Base-by-base conservation (phyloP, 345 rosid species). In the Zanthoxylum bungeanum region DNA sequence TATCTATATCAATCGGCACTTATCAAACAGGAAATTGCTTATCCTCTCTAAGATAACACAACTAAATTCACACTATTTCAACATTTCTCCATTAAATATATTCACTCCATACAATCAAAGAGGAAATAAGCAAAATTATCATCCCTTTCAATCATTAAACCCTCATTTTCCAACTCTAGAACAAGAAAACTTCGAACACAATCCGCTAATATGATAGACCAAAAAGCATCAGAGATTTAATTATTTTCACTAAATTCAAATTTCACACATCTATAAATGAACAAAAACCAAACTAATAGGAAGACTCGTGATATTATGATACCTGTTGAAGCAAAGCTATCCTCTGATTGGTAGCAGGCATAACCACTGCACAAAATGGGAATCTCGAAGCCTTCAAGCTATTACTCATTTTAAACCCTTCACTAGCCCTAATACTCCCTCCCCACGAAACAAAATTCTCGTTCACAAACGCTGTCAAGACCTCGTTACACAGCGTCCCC, bases 381-480 rank as follows among this genome's bases (percentile, higher is more conserved):
- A 84, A 96, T 73, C 97, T 78, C 0, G 98, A 93, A 0, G 98
- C 99, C 78, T 96, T 96, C 89, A 93, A 90, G 84, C 98, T 93
- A 71, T 88, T 89, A 68, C 99, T 93, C 98, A 96, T 96, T 85
- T 96, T 96, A 83, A 96, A 96, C 28, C 99, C 99, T 83, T 96
- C 99, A 64, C 97, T 96, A 61, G 89, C 88, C 66, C 97, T 85
- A 73, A 96, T 90, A 70, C 89, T 93, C 39, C 98, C 98, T 21
- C 99, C 99, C 98, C 99, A 93, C 1, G 90, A 70, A 7, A 96
- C 93, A 53, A 96, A 96, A 71, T 96, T 96, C 89, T 91, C 95
- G 64, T 93, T 96, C 67, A 96, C 84, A 72, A 93, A 96, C 4
- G 86, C 87, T 0, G 85, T 72, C 46, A 96, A 49, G 0, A 63